A percentile compares a stretch with the other conserved stretches of the same genome.
Evolutionary conservation across 805 yeast genomes (phyloP).

Genomic region (Dipodascus albidus): DNA sequence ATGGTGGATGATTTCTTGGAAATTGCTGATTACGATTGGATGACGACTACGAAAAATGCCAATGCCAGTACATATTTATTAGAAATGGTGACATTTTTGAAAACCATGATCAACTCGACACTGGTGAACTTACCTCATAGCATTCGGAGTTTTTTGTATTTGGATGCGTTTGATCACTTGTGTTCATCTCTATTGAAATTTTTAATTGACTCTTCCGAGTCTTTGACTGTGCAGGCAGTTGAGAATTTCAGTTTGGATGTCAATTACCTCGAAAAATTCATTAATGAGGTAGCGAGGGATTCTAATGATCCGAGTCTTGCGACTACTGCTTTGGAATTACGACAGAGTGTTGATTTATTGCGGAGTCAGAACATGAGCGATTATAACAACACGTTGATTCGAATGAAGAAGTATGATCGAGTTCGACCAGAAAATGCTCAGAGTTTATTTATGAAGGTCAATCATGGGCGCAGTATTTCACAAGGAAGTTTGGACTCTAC

Average conservation of each 20-base stretch:
- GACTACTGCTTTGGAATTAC: conserved; percentile 66
- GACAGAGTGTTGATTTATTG: conserved; percentile 69
- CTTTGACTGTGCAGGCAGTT: conserved; percentile 49
- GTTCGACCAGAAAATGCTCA: conserved; percentile 64
- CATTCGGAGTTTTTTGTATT: conserved; percentile 66
- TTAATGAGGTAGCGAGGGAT: conserved; percentile 22
- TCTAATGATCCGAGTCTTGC: conserved; percentile 33
- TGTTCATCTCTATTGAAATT: conserved; percentile 57
- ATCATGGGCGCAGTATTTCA: conserved; percentile 7
- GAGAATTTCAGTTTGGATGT: conserved; percentile 72
- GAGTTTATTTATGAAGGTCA: conserved; percentile 40
- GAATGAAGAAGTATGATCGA: conserved; percentile 61
- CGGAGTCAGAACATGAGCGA: conserved; percentile 50
- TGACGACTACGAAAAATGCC: conserved; percentile 34
- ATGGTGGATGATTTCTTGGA: conserved; percentile 73
- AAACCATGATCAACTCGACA: conserved; percentile 76
- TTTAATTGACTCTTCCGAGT: conserved; percentile 39
- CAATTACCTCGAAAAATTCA: conserved; percentile 50
- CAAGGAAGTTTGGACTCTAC: not conserved
- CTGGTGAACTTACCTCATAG: conserved; percentile 70
- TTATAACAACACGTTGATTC: conserved; percentile 41
- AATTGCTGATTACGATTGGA: conserved; percentile 81
- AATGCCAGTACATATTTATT: conserved; percentile 67
- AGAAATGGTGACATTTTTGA: conserved; percentile 77
- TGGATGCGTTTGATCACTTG: conserved; percentile 78